These are phyloP conservation scores for Lophiotrema nucula DNA, from an alignment of 495 filamentous ascomycete species.

Conservation along the genomic window DNA sequence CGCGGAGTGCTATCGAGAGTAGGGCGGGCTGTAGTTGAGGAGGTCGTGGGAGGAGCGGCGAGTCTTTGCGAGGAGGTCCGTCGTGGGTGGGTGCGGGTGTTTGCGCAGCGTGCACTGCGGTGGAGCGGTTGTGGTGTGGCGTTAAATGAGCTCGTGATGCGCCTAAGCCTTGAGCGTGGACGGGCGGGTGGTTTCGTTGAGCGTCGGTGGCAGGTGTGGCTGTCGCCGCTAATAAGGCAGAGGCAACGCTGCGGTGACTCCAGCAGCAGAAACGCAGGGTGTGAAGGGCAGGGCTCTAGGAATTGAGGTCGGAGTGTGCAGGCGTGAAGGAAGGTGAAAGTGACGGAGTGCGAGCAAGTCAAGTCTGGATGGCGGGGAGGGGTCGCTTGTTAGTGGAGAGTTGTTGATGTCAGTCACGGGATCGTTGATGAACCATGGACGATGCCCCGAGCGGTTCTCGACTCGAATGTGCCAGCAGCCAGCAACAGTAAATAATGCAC, in stretches of 20 bases:
- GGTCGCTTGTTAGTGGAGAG: too few relatives aligned
- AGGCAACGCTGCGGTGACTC: neutral
- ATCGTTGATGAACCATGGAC: too few relatives aligned
- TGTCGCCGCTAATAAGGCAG: neutral
- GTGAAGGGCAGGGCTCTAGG: neutral
- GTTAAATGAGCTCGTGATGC: neutral
- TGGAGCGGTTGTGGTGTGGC: slow-evolving; percentile 34
- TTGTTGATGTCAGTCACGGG: too few relatives aligned
- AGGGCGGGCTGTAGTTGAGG: slow-evolving; percentile 51
- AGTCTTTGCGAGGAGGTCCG: slow-evolving; percentile 49
- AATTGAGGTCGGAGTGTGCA: too few relatives aligned
- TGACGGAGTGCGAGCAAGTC: too few relatives aligned
- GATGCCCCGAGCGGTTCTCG: too few relatives aligned
- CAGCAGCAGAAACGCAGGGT: neutral
- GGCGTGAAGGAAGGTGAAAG: too few relatives aligned
- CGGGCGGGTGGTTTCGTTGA: neutral
- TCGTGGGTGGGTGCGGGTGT: slow-evolving; percentile 48
- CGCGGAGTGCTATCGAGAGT: slow-evolving; percentile 43
- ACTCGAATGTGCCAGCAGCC: too few relatives aligned
- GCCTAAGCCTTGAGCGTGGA: slow-evolving; percentile 1
- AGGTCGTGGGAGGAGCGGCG: slow-evolving; percentile 45
- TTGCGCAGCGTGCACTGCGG: slow-evolving; percentile 1
- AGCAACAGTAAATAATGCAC: too few relatives aligned
- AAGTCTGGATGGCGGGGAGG: too few relatives aligned
- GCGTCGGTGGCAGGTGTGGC: neutral